Base-by-base conservation (phyloP, 805 yeast species). In the Debaryomyces prosopidis region DNA sequence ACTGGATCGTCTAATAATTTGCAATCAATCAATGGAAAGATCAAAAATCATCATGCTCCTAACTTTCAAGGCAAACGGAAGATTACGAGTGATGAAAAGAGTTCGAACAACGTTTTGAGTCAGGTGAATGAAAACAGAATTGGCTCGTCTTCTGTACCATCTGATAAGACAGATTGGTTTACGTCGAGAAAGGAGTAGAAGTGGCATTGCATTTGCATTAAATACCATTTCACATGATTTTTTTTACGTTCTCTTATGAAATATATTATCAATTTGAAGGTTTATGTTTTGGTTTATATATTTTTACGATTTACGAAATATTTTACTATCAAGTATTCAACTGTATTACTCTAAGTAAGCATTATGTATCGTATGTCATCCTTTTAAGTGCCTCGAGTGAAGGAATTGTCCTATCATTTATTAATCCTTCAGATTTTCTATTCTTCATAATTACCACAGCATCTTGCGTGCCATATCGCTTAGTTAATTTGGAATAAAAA, bases 401-500 rank as follows among this genome's bases (percentile, higher is more conserved):
- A 1, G 51, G 51, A 9, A 48, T 41, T 18, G 43, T 53, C 43
- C 57, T 37, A 30, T 48, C 45, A 10, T 23, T 31, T 11, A 39
- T 31, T 5, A 38, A 28, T 3, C 50, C 44, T 5, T 23, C 36
- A 3, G 31, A 32, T 34, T 38, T 49, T 35, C 52, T 30, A 4
- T 28, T 31, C 33, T 53, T 54, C 66, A 71, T 60, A 9, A 73
- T 69, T 43, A 55, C 58, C 16, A 65, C 66, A 15, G 83, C 80
- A 17, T 63, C 66, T 8, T 58, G 66, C 35, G 61, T 64, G 6
- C 86, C 87, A 46, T 68, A 69, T 44, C 68, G 71, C 57, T 80
- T 83, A 42, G 75, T 64, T 26, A 85, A 66, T 57, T 87, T 87
- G 36, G 87, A 85, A 60, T 81, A 87, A 58, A 76, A 84, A 34